phyloP scores from a whole-genome alignment of 352 stramenopile genomes.

The Phytophthora pinifolia region DNA sequence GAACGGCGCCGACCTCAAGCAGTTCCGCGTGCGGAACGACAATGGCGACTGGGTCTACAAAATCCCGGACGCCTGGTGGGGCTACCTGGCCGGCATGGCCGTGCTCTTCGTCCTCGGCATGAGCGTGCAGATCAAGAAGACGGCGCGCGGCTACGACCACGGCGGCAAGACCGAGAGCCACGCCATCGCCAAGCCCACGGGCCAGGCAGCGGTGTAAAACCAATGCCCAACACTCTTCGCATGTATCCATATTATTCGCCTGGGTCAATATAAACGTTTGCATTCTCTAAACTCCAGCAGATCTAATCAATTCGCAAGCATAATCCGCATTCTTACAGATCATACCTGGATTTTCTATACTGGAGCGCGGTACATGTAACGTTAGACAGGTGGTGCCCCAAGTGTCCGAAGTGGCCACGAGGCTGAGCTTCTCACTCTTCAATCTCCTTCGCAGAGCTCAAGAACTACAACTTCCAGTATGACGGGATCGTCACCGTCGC shows the following conservation, averaged over 20 bases:
- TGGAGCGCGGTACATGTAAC: no score
- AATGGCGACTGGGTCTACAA: conserved; percentile 58
- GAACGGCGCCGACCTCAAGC: conserved; percentile 52
- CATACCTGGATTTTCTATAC: no score
- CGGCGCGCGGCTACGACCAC: conserved; percentile 51
- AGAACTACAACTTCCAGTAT: not conserved
- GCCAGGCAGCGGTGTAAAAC: conserved; percentile 30
- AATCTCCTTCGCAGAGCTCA: conserved; percentile 19
- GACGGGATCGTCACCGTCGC: not conserved
- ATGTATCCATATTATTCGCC: conserved; percentile 32
- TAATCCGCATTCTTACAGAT: no score
- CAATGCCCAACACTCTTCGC: not conserved
- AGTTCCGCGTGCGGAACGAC: conserved; percentile 38
- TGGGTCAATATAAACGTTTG: conserved; percentile 31
- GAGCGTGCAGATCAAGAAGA: conserved; percentile 65
- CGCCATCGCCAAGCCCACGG: conserved; percentile 28
- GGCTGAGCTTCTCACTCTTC: conserved; percentile 14
- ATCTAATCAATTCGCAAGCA: not conserved
- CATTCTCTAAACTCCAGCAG: conserved; percentile 5
- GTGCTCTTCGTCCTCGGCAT: conserved; percentile 62
- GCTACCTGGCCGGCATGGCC: conserved; percentile 60
- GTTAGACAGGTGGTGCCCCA: no score
- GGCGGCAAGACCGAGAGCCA: conserved; percentile 32
- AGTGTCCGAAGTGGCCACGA: no score
- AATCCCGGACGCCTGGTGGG: conserved; percentile 74